Percentiles rank a stretch among this genome's conserved stretches.
phyloP scores from a whole-genome alignment of 2,329 filamentous ascomycete genomes.

The Botrytis paeoniae region DNA sequence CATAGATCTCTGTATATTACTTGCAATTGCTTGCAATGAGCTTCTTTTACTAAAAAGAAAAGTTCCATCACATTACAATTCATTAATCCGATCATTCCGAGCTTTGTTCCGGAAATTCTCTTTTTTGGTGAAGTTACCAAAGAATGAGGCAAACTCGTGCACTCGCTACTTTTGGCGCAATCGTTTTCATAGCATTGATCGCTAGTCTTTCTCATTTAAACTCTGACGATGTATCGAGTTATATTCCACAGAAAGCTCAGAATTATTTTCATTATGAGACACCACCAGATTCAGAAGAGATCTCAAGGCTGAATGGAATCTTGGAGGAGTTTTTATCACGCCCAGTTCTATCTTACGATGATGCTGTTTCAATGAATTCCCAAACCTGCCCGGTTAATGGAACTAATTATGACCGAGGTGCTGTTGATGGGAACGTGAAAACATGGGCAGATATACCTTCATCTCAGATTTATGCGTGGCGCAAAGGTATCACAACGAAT shows the following conservation, averaged over 20 bases:
- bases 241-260: slow-evolving; percentile 12
- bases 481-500: slow-evolving; percentile 22
- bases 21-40: slow-evolving; percentile 3
- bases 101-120: background rate
- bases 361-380: slow-evolving; percentile 22
- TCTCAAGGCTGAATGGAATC: slow-evolving; percentile 1
- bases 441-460: slow-evolving; percentile 24
- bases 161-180: background rate
- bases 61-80: background rate
- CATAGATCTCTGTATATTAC: background rate
- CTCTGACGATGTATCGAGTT: background rate
- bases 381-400: slow-evolving; percentile 24
- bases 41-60: background rate
- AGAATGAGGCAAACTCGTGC: slow-evolving; percentile 5
- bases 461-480: slow-evolving; percentile 25
- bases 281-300: background rate
- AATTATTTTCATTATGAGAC: slow-evolving; percentile 5
- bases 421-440: slow-evolving; percentile 20
- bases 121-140: background rate
- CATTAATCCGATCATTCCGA: background rate
- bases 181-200: slow-evolving; percentile 1
- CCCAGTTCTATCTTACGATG: slow-evolving; percentile 23
- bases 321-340: slow-evolving; percentile 15
- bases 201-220: slow-evolving; percentile 5
- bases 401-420: slow-evolving; percentile 23